Base-by-base conservation (phyloP, 352 stramenopile species). In the Pythium aquatile region DNA sequence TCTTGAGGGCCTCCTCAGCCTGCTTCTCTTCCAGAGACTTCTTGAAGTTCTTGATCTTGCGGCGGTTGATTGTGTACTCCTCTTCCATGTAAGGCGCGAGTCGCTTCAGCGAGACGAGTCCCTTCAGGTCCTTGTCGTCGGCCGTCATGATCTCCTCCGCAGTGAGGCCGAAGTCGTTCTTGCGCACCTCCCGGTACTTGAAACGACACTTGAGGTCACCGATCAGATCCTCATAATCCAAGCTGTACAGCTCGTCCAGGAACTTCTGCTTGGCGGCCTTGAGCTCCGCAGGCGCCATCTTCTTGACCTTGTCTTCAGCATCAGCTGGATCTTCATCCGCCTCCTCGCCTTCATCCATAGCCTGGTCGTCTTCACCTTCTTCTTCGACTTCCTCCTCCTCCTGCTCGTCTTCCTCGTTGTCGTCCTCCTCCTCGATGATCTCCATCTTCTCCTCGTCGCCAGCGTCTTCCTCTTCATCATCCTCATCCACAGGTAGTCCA, bases 221-320 rank as follows among this genome's bases (percentile, higher is more conserved):
- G 65, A 99, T 98, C 44, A 99, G 88, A 68, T 99, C 97, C 75
- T 99, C 98, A 69, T 99, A 99, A 75, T 99, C 98, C 28, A 99
- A 80, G 47, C 97, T 92, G 75, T 99, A 99, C 9, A 99, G 77
- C 66, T 99, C 97, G 53, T 99, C 94, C 61, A 98, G 75, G 63
- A 97, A 94, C 66, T 98, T 94, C 60, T 97, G 75, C 76, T 97
- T 92, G 68, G 95, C 95, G 28, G 66, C 72, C 61, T 89, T 55
- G 49, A 93, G 83, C 60, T 96, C 76, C 28, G 78, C 70, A 0
- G 61, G 60, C 11, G 73, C 87, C 81, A 93, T 81, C 39, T 76
- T 77, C 64, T 81, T 77, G 11, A 56, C 37, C 29, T 60, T 60
- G 63, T 82, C 32, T 69, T 79, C 77, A 72, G 85, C 70, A 40